A percentile compares a stretch with the other conserved stretches of the same genome.
These are phyloP conservation scores for Buddleja alternifolia DNA, from an alignment of 257 asterid species.

Conservation along the genomic window DNA sequence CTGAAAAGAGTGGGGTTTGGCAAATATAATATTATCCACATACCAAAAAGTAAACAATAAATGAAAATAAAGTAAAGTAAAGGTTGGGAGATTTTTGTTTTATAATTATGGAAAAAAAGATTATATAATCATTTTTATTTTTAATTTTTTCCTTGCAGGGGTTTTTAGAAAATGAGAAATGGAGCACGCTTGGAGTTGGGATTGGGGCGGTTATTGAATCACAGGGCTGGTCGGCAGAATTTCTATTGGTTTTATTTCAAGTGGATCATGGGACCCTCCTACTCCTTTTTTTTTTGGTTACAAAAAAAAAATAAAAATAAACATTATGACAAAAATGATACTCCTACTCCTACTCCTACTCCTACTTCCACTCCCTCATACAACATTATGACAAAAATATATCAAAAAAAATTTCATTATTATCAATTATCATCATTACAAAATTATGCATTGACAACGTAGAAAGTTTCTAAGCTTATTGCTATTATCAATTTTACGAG, in stretches of 20 bases:
- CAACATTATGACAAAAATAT: no score
- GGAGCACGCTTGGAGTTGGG: conserved; percentile 4
- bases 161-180: background rate
- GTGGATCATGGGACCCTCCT: conserved; percentile 33
- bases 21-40: conserved; percentile 34
- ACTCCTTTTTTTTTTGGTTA: background rate
- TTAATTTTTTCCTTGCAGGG: background rate
- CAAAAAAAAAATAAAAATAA: no score
- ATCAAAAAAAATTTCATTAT: no score
- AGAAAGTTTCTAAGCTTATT: no score
- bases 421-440: no score
- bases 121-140: background rate
- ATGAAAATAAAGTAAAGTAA: no score
- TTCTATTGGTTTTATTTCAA: conserved; percentile 13
- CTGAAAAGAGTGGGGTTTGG: conserved; percentile 39
- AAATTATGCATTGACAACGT: no score
- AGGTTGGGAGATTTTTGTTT: conserved; percentile 23
- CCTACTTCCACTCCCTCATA: no score
- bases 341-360: no score
- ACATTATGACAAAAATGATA: no score
- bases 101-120: background rate
- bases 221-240: conserved; percentile 2
- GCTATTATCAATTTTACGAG: no score
- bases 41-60: background rate
- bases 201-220: conserved; percentile 41